Conservation (phyloP, 768 basidiomycete species). For the Amanita subjunquillea region DNA sequence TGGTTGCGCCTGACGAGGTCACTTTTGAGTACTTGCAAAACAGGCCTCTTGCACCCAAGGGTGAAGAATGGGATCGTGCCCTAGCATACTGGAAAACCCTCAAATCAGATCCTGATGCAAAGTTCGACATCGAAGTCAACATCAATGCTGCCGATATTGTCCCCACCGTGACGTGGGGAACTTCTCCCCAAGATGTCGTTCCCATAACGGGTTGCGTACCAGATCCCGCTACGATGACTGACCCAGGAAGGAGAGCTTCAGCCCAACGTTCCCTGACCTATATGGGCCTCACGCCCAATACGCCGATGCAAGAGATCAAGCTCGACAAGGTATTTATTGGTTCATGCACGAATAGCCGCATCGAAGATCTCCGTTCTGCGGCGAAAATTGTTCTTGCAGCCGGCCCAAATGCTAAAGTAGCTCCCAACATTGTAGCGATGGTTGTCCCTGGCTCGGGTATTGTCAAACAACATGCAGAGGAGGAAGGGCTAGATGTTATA, state of each 20-base stretch:
- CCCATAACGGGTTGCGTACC: constrained; percentile 78
- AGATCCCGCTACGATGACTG: constrained; percentile 56
- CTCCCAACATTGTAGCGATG: constrained; percentile 74
- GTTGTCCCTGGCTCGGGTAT: constrained; percentile 87
- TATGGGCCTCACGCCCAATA: constrained; percentile 78
- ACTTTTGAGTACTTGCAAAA: constrained; percentile 79
- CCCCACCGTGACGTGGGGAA: constrained; percentile 90
- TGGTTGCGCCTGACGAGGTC: constrained; percentile 84
- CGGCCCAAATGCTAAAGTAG: constrained; percentile 64
- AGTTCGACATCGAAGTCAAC: constrained; percentile 74
- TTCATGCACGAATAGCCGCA: constrained; percentile 90
- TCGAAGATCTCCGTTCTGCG: constrained; percentile 86
- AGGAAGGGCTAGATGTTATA: constrained; percentile 75
- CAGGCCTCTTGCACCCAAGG: constrained; percentile 74
- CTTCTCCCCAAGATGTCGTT: constrained; percentile 82
- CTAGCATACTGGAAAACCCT: constrained; percentile 81
- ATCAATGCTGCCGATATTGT: constrained; percentile 79
- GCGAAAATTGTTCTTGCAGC: constrained; percentile 69
- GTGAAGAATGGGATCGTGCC: constrained; percentile 78
- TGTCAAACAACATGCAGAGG: constrained; percentile 86
- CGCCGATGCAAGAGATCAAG: constrained; percentile 66
- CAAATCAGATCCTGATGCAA: constrained; percentile 70
- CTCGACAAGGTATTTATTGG: constrained; percentile 92
- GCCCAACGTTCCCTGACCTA: constrained; percentile 72
- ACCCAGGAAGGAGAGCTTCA: constrained; percentile 55